Evolutionary conservation across 495 filamentous ascomycete species (phyloP), one percentile per base, ranked within the genome.

Genomic region (Durotheca rogersii): DNA sequence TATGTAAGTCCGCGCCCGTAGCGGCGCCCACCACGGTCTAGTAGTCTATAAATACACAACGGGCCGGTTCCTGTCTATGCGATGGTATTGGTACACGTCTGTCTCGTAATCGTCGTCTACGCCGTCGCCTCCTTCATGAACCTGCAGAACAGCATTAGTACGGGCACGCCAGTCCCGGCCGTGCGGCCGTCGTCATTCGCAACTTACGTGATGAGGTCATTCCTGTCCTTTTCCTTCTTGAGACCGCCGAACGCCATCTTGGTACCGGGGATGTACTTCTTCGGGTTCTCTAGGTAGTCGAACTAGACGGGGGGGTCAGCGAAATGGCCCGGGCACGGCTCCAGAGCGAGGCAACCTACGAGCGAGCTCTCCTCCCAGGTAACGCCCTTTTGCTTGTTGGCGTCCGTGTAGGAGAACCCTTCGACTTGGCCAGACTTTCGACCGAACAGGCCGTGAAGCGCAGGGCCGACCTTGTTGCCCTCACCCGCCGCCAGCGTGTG

Each of bases 161-260:
- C 39, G 29, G 41, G 29, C 51, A 39, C n/a, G n/a, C 14, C 7
- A 15, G 15, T 31, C 9, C n/a, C 7, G 4, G 41, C 6, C 4
- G n/a, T 18, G 5, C 15, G 2, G 11, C 3, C 7, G 14, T n/a
- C 5, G 9, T 23, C 12, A 7, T 18, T 16, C 18, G 21, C 36
- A 62, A 80, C 89, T 62, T 86, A 95, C 89, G 90, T 92, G 81
- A 97, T 95, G 61, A 99, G 81, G 77, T 99, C 94, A 75, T 97
- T 97, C 72, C 93, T 81, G 79, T 99, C 93, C 87, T 96, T 96
- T 60, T 80, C 83, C 87, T 99, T 99, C 92, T 99, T 99, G 61
- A 99, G 80, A 68, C 93, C 93, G 78, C 93, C 93, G 72, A 99
- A 99, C 66, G 93, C 93, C 93, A 99, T 99, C 89, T 99, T 99